Evolutionary conservation across 139 green algal species (phyloP).

Genomic region (Yamagishiella unicocca): DNA sequence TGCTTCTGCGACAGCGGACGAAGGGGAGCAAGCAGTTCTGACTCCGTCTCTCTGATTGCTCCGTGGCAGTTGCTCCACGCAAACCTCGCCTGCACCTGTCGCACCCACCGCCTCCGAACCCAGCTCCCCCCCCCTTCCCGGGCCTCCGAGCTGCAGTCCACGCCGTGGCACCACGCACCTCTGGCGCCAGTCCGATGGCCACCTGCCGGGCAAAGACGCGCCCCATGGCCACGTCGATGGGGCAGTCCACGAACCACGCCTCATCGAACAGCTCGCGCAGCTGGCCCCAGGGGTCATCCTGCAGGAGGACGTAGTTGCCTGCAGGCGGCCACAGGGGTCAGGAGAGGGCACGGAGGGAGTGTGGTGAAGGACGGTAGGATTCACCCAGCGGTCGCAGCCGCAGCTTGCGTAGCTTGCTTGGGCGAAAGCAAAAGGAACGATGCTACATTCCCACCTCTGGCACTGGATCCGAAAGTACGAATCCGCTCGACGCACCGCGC

Average conservation of each 20-base stretch:
- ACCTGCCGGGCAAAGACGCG: constrained; percentile 73
- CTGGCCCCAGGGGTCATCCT: constrained; percentile 65
- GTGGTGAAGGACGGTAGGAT: background rate
- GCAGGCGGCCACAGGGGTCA: too few species aligned
- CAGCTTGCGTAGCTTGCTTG: background rate
- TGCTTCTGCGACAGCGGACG: background rate
- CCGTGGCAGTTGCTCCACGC: background rate
- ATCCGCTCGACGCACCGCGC: background rate
- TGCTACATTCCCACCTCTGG: background rate
- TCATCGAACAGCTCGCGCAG: constrained; percentile 75
- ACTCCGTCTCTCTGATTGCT: background rate
- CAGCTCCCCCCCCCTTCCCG: background rate
- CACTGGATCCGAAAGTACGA: background rate
- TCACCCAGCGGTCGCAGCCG: background rate
- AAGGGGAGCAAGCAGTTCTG: background rate
- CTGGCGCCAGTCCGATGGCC: constrained; percentile 61
- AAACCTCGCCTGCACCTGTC: background rate
- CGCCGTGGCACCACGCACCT: constrained; percentile 33
- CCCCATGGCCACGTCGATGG: constrained; percentile 76
- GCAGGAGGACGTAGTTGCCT: constrained; percentile 94
- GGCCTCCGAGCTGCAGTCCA: too few species aligned
- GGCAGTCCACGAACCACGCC: constrained; percentile 80
- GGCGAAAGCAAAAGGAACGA: background rate
- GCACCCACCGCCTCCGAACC: background rate
- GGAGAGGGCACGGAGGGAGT: too few species aligned